Conservation (phyloP, 306 rosid species). For the Quillaja saponaria region DNA sequence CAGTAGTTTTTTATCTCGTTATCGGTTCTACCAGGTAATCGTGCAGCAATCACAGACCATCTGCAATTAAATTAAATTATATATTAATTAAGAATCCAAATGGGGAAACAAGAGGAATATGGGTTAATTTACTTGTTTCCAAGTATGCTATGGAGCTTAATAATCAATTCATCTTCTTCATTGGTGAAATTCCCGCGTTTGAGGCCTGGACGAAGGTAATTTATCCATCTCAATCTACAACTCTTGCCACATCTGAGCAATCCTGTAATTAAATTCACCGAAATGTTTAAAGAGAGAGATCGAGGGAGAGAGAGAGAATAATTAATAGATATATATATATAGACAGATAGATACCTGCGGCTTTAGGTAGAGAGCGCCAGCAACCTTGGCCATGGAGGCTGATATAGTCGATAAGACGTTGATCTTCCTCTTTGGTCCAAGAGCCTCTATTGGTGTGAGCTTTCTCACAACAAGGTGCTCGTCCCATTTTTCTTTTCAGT, state of each 20-base stretch:
- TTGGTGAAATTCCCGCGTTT: slow-evolving; percentile 74
- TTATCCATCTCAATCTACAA: slow-evolving; percentile 70
- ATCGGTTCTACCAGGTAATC: slow-evolving; percentile 74
- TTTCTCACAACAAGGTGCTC: slow-evolving; percentile 79
- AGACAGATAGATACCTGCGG: slow-evolving; percentile 44
- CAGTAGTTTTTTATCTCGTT: slow-evolving; percentile 75
- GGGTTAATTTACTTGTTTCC: slow-evolving; percentile 56
- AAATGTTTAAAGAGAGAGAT: background rate
- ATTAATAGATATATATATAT: no score
- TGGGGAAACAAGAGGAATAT: no score
- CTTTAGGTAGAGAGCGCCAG: slow-evolving; percentile 77
- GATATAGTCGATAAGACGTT: slow-evolving; percentile 65
- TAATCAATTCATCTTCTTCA: slow-evolving; percentile 66
- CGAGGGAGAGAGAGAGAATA: background rate
- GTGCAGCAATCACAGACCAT: slow-evolving; percentile 73
- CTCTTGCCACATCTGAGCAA: slow-evolving; percentile 76
- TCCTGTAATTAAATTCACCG: slow-evolving; percentile 23
- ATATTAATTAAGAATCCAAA: background rate
- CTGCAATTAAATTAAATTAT: slow-evolving; percentile 11
- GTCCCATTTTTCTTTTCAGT: slow-evolving; percentile 43
- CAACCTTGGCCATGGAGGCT: slow-evolving; percentile 76
- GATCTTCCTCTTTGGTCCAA: slow-evolving; percentile 81
- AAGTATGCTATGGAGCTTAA: slow-evolving; percentile 64
- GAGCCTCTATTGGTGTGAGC: slow-evolving; percentile 76
- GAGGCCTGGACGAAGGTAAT: slow-evolving; percentile 75